A percentile compares a stretch with the other conserved stretches of the same genome.
Conservation (phyloP, 192 early-diverging fungal genomes). For the Podochytrium sp. region DNA sequence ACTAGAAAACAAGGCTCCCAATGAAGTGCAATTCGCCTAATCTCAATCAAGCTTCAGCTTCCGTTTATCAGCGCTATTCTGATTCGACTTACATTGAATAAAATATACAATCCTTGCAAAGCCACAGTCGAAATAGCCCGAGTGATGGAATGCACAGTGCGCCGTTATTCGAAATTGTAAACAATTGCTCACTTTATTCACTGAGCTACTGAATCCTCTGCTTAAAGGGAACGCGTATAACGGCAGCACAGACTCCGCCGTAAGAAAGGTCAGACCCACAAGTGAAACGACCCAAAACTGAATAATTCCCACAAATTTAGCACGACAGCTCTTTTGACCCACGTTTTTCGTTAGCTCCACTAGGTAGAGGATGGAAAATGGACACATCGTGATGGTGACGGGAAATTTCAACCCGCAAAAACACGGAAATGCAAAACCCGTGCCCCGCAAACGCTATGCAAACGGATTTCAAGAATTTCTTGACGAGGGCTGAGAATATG, state of each 20-base stretch:
- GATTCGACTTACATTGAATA: neutral
- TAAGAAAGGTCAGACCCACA: conserved; percentile 16
- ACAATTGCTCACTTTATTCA: neutral
- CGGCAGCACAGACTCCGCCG: neutral
- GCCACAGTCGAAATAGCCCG: neutral
- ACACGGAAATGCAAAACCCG: neutral
- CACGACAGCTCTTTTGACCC: neutral
- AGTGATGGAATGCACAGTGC: neutral
- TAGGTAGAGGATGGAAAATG: neutral
- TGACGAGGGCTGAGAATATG: neutral
- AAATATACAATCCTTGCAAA: conserved; percentile 21
- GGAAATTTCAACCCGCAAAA: conserved; percentile 4
- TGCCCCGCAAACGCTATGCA: neutral
- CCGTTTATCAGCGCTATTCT: neutral
- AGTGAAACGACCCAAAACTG: neutral
- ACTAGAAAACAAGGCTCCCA: neutral
- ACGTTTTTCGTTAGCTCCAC: neutral
- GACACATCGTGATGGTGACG: neutral
- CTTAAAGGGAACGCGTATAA: conserved; percentile 5
- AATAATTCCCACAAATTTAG: neutral
- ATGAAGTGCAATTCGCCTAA: neutral
- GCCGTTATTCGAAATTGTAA: neutral
- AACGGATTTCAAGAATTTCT: neutral
- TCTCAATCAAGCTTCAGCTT: neutral
- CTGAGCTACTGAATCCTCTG: neutral